Conservation (phyloP, 176 grass and related monocot genomes). For the Poa annua region DNA sequence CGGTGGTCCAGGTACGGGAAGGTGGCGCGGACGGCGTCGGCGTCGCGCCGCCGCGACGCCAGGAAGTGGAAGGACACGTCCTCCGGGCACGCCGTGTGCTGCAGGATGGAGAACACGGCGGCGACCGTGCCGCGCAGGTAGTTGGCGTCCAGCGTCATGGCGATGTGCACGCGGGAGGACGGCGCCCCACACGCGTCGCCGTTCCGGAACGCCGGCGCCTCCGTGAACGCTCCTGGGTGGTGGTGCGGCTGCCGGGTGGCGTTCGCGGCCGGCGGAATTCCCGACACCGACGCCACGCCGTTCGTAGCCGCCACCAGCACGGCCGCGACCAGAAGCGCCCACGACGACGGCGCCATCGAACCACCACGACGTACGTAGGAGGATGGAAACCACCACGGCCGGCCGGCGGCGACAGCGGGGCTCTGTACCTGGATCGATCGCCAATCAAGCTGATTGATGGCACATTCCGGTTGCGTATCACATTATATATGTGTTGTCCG, state of each 20-base stretch:
- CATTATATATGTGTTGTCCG: background rate
- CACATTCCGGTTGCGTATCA: background rate
- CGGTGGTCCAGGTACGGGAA: constrained; percentile 73
- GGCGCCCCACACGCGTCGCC: constrained; percentile 38
- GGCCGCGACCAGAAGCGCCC: background rate
- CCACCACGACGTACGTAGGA: background rate
- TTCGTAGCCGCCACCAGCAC: background rate
- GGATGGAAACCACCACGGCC: no score
- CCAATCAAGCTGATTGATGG: background rate
- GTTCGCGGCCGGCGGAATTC: background rate
- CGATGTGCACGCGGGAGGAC: constrained; percentile 55
- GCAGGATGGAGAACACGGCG: constrained; percentile 89
- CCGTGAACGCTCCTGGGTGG: constrained; percentile 32
- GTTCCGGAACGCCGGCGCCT: constrained; percentile 75
- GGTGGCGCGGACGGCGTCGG: constrained; percentile 47
- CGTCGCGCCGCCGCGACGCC: background rate
- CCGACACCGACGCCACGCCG: background rate
- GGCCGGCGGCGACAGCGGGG: background rate
- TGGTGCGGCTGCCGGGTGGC: background rate
- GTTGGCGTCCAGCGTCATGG: constrained; percentile 95
- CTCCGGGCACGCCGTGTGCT: constrained; percentile 86
- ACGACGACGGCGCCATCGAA: background rate
- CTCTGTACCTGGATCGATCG: background rate
- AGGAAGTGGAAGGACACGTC: constrained; percentile 84
- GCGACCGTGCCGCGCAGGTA: constrained; percentile 91